phyloP scores from a whole-genome alignment of 2,329 filamentous ascomycete species.

The Fusarium sp. region DNA sequence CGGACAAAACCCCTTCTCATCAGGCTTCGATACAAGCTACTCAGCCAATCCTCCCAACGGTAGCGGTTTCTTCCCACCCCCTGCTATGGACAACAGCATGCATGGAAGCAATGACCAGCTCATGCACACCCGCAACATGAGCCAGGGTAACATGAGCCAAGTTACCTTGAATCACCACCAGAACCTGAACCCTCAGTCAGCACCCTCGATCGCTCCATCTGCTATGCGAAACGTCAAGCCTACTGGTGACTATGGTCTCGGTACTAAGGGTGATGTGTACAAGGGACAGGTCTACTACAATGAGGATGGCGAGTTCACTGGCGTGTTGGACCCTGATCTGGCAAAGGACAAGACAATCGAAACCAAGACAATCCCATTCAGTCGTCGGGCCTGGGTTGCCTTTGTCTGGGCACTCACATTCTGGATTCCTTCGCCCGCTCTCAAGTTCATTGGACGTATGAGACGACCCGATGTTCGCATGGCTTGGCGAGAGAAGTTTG shows the following conservation, averaged over 20 bases:
- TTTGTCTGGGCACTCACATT: constrained; percentile 90
- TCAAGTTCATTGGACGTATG: constrained; percentile 90
- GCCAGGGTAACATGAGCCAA: constrained; percentile 67
- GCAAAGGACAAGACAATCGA: constrained; percentile 81
- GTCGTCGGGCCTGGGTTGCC: constrained; percentile 81
- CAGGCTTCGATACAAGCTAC: constrained; percentile 75
- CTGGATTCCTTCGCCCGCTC: constrained; percentile 89
- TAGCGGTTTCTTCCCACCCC: constrained; percentile 76
- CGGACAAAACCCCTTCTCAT: constrained; percentile 59
- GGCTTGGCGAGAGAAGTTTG: constrained; percentile 96
- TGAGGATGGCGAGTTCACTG: constrained; percentile 73
- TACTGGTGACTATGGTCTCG: constrained; percentile 88
- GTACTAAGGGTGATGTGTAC: constrained; percentile 82
- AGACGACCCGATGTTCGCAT: constrained; percentile 95
- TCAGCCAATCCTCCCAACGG: constrained; percentile 72
- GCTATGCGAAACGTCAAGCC: constrained; percentile 65
- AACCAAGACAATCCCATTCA: constrained; percentile 70
- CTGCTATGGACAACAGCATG: constrained; percentile 68
- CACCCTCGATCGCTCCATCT: constrained; percentile 71
- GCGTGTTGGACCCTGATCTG: constrained; percentile 79
- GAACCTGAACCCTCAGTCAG: constrained; percentile 50
- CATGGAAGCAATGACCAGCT: constrained; percentile 80
- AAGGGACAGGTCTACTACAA: constrained; percentile 81
- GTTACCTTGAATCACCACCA: constrained; percentile 58
- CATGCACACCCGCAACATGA: constrained; percentile 67